Evolutionary conservation across 192 early-diverging fungal species (phyloP), one percentile per base, ranked within the genome.

Genomic region (Podila horticola): DNA sequence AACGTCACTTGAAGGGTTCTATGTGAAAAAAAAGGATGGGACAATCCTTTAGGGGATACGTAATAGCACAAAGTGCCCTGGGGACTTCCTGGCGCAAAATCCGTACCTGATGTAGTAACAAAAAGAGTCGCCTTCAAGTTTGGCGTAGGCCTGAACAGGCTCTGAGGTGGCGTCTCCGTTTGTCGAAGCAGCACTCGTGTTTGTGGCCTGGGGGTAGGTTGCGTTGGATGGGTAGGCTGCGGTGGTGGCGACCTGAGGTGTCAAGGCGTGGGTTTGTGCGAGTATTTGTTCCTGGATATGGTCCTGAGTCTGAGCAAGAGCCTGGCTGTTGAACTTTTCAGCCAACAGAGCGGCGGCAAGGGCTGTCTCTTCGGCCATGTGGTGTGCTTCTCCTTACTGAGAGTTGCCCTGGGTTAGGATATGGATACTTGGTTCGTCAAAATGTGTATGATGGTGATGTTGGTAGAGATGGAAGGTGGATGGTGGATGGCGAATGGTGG

Each of bases 91-190:
- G 11, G 41, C 2, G 1, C 41, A 45, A 17, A 45, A 45, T 45
- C 41, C 15, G 15, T 62, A 70, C 77, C 77, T 84, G 61, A 97
- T 92, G 67, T 94, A 95, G 83, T 96, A 96, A 81, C 92, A 93
- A 63, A 95, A 91, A 28, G 91, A 90, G 24, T 92, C 88, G 34
- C 95, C 93, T 74, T 95, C 93, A 20, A 97, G 89, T 84, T 97
- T 97, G 24, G 95, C 95, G 74, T 95, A 97, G 0, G 94, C 94
- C 79, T 94, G 94, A 17, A 97, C 92, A 0, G 93, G 92, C 41
- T 81, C 77, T 69, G 77, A 81, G 4, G 71, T 57, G 17, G 66
- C 17, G 13, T 73, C 77, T 20, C 61, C 67, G 49, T 30, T 45
- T 4, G 66, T 58, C 22, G 48, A 52, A 20, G 76, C 63, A 28